Conservation (phyloP, 441 rosid genomes). For the Caryocar brasiliense region DNA sequence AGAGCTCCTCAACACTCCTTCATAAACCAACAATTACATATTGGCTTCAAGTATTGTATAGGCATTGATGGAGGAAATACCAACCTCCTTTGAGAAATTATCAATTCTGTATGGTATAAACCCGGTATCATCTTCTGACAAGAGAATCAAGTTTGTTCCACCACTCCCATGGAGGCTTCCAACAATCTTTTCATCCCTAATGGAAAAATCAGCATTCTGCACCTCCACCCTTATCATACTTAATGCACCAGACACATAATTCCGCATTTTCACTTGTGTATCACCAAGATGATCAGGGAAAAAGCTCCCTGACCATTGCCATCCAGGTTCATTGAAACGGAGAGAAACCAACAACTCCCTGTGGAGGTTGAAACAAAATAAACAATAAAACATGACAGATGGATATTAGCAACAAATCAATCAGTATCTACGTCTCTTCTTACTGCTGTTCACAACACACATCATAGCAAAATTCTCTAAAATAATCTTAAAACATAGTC, state of each 20-base stretch:
- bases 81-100: slow-evolving; percentile 98
- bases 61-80: slow-evolving; percentile 21
- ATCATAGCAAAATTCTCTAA: no score
- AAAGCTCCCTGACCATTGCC: slow-evolving; percentile 98
- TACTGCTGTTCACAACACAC: no score
- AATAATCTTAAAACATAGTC: no score
- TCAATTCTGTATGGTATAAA: slow-evolving; percentile 97
- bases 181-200: slow-evolving; percentile 62
- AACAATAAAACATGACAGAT: not conserved
- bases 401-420: not conserved
- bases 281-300: slow-evolving; percentile 93
- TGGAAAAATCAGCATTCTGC: slow-evolving; percentile 81
- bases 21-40: no score
- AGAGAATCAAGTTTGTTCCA: slow-evolving; percentile 85
- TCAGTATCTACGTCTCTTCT: no score
- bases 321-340: slow-evolving; percentile 86
- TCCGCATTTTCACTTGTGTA: slow-evolving; percentile 87
- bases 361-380: slow-evolving; percentile 20
- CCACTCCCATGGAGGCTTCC: slow-evolving; percentile 70
- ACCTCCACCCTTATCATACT: slow-evolving; percentile 88
- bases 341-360: slow-evolving; percentile 85
- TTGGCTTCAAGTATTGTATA: not conserved
- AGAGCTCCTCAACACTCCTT: no score
- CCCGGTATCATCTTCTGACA: slow-evolving; percentile 88
- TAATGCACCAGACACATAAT: slow-evolving; percentile 55